Evolutionary conservation across 768 basidiomycete species (phyloP).

Genomic region (Amanita phalloides): DNA sequence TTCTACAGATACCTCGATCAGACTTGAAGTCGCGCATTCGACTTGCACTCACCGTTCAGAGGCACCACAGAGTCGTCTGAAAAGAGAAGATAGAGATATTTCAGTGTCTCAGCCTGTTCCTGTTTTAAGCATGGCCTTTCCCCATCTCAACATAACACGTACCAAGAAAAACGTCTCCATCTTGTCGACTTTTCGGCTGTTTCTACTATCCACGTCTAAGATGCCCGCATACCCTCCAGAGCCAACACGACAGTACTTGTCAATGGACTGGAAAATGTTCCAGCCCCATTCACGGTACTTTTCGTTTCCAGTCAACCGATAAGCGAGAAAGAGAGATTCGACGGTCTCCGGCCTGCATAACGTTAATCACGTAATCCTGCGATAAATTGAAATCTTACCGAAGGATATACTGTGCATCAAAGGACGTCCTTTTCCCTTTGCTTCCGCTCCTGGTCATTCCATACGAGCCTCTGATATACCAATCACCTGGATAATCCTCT

Average conservation of each 20-base stretch:
- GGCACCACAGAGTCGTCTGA: constrained; percentile 67
- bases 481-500: constrained; percentile 41
- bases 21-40: not conserved
- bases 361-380: not conserved
- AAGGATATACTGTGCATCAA: constrained; percentile 90
- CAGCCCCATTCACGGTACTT: constrained; percentile 80
- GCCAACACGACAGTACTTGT: constrained; percentile 67
- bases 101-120: constrained; percentile 74
- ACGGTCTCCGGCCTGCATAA: constrained; percentile 73
- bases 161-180: constrained; percentile 98
- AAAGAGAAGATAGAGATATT: constrained; percentile 89
- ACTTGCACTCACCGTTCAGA: constrained; percentile 48
- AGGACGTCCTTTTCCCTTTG: constrained; percentile 25
- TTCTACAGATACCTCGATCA: constrained; percentile 26
- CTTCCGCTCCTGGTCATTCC: not conserved
- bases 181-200: constrained; percentile 62
- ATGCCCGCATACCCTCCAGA: constrained; percentile 83
- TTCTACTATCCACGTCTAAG: constrained; percentile 73
- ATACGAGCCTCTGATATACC: constrained; percentile 79
- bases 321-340: constrained; percentile 89
- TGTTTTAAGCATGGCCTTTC: not conserved
- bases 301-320: constrained; percentile 74
- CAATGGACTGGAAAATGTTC: constrained; percentile 85
- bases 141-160: constrained; percentile 13
- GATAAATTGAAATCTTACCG: constrained; percentile 29